A percentile compares a stretch with the other conserved stretches of the same genome.
Evolutionary conservation across 768 basidiomycete species (phyloP).

Genomic region (Tephrocybe sp.): DNA sequence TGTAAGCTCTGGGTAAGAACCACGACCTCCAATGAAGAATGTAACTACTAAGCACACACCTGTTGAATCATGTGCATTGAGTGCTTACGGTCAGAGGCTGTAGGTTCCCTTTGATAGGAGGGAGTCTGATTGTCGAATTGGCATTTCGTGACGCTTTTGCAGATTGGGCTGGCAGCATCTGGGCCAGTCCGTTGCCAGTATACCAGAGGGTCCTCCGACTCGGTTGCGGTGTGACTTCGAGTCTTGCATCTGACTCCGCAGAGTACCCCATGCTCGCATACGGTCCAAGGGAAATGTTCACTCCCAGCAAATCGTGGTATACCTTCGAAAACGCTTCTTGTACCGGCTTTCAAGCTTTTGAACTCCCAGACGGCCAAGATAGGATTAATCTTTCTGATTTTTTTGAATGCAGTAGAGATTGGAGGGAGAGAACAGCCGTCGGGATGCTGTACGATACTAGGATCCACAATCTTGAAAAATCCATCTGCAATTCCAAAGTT

Average conservation of each 20-base stretch:
- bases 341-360: background rate
- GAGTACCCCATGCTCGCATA: background rate
- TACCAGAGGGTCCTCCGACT: background rate
- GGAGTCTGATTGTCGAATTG: background rate
- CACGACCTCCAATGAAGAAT: no score
- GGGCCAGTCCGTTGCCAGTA: background rate
- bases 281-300: background rate
- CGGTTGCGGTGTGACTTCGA: background rate
- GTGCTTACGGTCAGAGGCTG: background rate
- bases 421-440: background rate
- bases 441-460: background rate
- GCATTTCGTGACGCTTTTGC: background rate
- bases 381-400: background rate
- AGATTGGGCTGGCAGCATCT: background rate
- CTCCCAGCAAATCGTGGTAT: background rate
- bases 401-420: background rate
- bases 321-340: background rate
- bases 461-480: background rate
- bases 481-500: background rate
- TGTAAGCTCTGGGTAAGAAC: background rate
- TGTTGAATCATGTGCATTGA: background rate
- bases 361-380: background rate
- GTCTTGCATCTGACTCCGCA: background rate
- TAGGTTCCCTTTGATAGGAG: background rate
- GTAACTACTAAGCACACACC: background rate